phyloP scores from a whole-genome alignment of 2,329 filamentous ascomycete genomes.

The Esteya vermicola region DNA sequence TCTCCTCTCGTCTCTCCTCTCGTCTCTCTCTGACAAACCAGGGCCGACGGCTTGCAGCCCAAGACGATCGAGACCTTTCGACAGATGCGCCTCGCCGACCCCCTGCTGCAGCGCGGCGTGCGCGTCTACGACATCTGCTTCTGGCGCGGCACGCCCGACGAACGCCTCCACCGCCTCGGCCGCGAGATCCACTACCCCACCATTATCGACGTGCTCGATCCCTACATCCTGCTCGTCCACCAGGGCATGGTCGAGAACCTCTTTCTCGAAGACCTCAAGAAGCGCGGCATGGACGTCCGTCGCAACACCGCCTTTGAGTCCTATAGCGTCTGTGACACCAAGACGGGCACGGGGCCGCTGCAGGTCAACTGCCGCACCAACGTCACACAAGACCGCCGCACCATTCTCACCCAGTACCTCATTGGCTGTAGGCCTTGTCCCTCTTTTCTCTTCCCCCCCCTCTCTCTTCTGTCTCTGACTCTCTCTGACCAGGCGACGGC shows the following conservation, averaged over 20 bases:
- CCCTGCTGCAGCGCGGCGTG: conserved; percentile 50
- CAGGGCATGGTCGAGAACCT: conserved; percentile 64
- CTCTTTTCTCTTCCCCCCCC: neutral
- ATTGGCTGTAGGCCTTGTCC: conserved; percentile 40
- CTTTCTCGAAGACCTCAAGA: conserved; percentile 53
- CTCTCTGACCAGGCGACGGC: conserved; percentile 38
- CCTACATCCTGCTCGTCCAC: conserved; percentile 46
- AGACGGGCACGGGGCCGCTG: conserved; percentile 25
- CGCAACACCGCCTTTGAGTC: conserved; percentile 51
- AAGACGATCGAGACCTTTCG: conserved; percentile 67
- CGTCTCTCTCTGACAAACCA: conserved; percentile 12
- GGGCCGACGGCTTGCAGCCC: conserved; percentile 60
- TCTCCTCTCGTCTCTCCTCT: no score
- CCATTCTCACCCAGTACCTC: conserved; percentile 44
- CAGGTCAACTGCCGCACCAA: conserved; percentile 38
- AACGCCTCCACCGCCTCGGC: conserved; percentile 26
- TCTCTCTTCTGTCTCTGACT: neutral
- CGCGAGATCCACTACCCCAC: conserved; percentile 49
- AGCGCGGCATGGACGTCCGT: conserved; percentile 47
- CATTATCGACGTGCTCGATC: conserved; percentile 33
- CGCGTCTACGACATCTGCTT: conserved; percentile 63
- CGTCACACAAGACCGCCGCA: conserved; percentile 30
- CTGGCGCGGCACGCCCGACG: conserved; percentile 48
- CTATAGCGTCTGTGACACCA: conserved; percentile 34
- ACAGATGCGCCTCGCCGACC: conserved; percentile 59